Conservation (phyloP, 1,284 basidiomycete species). For the Microbotryomycetes sp. region DNA sequence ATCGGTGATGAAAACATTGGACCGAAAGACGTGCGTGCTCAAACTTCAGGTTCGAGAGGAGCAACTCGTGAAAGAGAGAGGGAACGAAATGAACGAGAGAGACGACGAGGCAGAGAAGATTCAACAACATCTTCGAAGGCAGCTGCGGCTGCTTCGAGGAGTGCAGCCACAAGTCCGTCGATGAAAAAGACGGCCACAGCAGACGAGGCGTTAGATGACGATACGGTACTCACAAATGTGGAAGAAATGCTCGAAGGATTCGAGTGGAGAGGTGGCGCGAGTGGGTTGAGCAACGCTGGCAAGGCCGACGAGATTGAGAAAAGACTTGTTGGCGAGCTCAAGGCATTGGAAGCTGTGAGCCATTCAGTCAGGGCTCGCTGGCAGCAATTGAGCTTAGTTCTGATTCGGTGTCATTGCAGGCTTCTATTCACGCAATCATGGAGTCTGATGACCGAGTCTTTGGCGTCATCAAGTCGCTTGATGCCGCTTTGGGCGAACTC, state of each 20-base stretch:
- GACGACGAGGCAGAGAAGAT: background rate
- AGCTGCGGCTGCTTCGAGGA: background rate
- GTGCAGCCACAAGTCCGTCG: background rate
- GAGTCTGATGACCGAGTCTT: constrained; percentile 79
- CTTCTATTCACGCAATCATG: constrained; percentile 93
- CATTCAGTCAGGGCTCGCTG: background rate
- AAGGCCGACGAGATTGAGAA: constrained; percentile 82
- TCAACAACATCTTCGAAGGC: background rate
- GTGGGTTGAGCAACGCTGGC: constrained; percentile 49
- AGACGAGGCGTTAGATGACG: constrained; percentile 52
- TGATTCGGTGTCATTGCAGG: constrained; percentile 53
- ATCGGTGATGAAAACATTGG: background rate
- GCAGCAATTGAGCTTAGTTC: background rate
- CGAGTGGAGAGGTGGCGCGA: constrained; percentile 62
- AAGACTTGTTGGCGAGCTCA: constrained; percentile 73
- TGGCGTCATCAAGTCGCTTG: constrained; percentile 66
- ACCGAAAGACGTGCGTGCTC: background rate
- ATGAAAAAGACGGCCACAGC: background rate
- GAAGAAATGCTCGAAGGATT: constrained; percentile 99
- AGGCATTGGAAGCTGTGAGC: constrained; percentile 78
- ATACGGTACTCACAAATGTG: constrained; percentile 70
- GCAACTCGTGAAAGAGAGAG: background rate
- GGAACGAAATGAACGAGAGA: background rate
- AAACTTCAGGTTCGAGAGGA: background rate
- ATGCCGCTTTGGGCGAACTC: constrained; percentile 39